Percentiles rank a stretch among this genome's conserved stretches.
Conservation (phyloP, 768 basidiomycete species). For the Auricularia cornea region DNA sequence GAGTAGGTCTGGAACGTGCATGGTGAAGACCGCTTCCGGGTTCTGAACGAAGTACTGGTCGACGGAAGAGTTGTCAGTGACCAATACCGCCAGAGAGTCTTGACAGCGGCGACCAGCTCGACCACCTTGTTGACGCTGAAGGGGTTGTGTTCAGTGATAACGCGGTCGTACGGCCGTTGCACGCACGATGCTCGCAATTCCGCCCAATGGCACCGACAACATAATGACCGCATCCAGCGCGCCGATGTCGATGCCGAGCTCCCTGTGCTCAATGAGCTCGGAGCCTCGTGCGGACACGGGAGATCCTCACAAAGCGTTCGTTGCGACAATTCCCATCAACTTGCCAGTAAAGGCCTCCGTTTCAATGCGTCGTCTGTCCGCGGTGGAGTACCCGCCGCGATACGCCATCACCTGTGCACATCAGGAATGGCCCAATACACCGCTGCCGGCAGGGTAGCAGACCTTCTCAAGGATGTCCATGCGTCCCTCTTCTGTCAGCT, state of each 20-base stretch:
- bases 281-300: neutral
- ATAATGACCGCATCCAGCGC: conserved; percentile 84
- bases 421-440: no score
- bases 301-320: conserved; percentile 57
- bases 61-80: conserved; percentile 56
- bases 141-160: conserved; percentile 1
- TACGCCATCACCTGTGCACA: conserved; percentile 55
- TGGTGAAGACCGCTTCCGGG: conserved; percentile 63
- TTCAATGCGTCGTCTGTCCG: conserved; percentile 82
- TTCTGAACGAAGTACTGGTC: conserved; percentile 68
- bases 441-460: no score
- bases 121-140: conserved; percentile 80
- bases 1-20: conserved; percentile 50
- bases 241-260: conserved; percentile 88
- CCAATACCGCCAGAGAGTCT: conserved; percentile 68
- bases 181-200: conserved; percentile 73
- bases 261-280: conserved; percentile 19
- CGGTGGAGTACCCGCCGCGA: conserved; percentile 53
- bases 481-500: conserved; percentile 67
- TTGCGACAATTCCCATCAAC: conserved; percentile 79
- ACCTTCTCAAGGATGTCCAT: conserved; percentile 55
- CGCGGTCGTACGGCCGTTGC: no score
- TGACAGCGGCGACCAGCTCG: conserved; percentile 74
- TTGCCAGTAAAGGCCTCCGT: conserved; percentile 78
- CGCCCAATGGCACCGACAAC: conserved; percentile 70